Base-by-base conservation (phyloP, 371 early-diverging fungal species). In the Blakeslea trispora region DNA sequence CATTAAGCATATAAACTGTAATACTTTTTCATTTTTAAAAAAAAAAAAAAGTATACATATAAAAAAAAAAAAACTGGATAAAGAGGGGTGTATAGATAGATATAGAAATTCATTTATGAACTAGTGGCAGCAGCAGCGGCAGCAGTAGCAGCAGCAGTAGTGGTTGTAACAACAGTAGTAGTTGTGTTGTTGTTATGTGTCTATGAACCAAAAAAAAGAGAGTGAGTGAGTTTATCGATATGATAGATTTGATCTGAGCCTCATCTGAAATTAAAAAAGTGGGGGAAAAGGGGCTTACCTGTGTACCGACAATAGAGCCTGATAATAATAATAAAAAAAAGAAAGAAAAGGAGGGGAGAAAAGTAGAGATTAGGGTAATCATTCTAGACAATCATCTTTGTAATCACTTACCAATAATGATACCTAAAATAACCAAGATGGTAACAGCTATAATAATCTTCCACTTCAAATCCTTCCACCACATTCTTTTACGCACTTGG, bases 381-480 rank as follows among this genome's bases (percentile, higher is more conserved):
- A n/a, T n/a, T n/a, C n/a, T n/a, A n/a, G n/a, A n/a, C n/a, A n/a
- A n/a, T n/a, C n/a, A n/a, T n/a, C n/a, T n/a, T n/a, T 34, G 1
- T 41, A 41, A 5, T 15, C 2, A 37, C 45, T 55, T 57, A 63
- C 63, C 63, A 44, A 63, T 57, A 48, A 63, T 63, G 61, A 90
- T 82, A 57, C 89, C 68, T 50, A 96, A 56, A 51, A 97, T 83
- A 45, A 89, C 77, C 34, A 84, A 63, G 40, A 94, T 74, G 45
- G 90, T 82, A 18, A 85, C 73, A 39, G 78, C 90, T 49, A 97
- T 86, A 50, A 94, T 89, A 52, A 94, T 81, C 73, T 89, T 92
- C 84, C 92, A 86, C 79, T 94, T 97, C 81, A 94, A 89, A 68
- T 96, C 92, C 74, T 91, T 92, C 95, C 95, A 95, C 95, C 95